phyloP scores from a whole-genome alignment of 768 basidiomycete genomes.

The Pseudohyphozyma bogoriensis region DNA sequence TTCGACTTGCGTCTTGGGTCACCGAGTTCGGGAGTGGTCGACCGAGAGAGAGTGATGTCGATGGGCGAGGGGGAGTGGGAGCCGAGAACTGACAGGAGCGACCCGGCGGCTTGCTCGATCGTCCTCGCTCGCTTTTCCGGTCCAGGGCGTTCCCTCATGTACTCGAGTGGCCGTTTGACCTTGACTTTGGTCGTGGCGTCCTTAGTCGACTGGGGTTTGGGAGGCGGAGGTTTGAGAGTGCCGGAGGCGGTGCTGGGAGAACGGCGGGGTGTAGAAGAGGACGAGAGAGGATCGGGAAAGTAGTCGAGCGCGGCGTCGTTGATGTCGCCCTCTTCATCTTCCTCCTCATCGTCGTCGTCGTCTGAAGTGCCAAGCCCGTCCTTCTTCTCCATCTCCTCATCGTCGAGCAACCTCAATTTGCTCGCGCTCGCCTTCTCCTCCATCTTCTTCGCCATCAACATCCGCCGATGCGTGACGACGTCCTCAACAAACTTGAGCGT shows the following conservation, averaged over 20 bases:
- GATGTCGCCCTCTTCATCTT: conserved; percentile 2
- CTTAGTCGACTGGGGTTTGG: too few species aligned
- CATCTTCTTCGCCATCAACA: not conserved
- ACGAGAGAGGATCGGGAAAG: too few species aligned
- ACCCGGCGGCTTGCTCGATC: not conserved
- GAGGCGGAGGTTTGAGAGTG: too few species aligned
- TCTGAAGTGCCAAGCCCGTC: not conserved
- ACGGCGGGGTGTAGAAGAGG: too few species aligned
- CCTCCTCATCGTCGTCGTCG: conserved; percentile 8
- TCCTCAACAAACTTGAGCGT: not conserved
- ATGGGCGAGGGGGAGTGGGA: not conserved
- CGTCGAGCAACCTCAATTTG: not conserved
- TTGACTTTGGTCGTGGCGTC: too few species aligned
- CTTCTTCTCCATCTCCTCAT: not conserved
- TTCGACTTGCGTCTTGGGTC: too few species aligned
- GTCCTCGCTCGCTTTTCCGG: not conserved
- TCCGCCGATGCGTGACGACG: not conserved
- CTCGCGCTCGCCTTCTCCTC: not conserved
- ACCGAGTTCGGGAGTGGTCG: not conserved
- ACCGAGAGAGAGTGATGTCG: not conserved
- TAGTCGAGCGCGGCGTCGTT: too few species aligned
- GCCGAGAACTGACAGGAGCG: not conserved
- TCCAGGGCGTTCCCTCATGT: not conserved
- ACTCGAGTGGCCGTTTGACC: not conserved
- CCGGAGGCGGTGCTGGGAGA: too few species aligned